Conservation (phyloP, 2,329 filamentous ascomycete genomes). For the Oidium heveae region DNA sequence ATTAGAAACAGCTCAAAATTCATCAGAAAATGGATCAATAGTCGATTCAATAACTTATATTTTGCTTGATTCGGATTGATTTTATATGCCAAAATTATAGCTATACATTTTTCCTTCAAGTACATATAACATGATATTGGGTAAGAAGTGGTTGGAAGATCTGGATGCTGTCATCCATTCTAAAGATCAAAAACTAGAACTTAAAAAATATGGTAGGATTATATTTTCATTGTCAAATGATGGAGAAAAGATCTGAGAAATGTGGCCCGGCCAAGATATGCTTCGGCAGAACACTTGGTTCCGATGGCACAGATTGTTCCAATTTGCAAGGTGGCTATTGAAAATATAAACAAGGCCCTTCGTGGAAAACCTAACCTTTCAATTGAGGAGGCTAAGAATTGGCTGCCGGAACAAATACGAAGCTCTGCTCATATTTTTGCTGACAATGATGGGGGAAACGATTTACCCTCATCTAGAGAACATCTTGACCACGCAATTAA, state of each 20-base stretch:
- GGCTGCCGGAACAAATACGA: neutral
- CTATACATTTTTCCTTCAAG: neutral
- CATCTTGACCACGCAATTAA: neutral
- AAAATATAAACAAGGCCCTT: neutral
- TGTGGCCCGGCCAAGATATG: neutral
- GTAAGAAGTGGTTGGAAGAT: neutral
- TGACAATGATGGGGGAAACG: neutral
- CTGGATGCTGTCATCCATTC: neutral
- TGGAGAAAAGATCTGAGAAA: neutral
- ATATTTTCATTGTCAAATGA: neutral
- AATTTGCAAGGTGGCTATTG: neutral
- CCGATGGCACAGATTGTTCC: neutral
- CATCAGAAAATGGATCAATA: neutral
- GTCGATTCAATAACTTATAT: neutral
- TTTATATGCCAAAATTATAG: neutral
- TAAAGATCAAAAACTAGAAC: neutral
- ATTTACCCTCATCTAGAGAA: neutral
- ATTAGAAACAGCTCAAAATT: neutral
- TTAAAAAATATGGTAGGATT: neutral
- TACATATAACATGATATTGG: neutral
- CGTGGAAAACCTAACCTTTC: neutral
- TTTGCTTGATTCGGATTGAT: neutral
- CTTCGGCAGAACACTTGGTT: neutral
- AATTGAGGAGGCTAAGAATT: neutral
- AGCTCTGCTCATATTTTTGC: neutral